phyloP scores from a whole-genome alignment of 176 grass and related monocot species.

The Oryza rufipogon region DNA sequence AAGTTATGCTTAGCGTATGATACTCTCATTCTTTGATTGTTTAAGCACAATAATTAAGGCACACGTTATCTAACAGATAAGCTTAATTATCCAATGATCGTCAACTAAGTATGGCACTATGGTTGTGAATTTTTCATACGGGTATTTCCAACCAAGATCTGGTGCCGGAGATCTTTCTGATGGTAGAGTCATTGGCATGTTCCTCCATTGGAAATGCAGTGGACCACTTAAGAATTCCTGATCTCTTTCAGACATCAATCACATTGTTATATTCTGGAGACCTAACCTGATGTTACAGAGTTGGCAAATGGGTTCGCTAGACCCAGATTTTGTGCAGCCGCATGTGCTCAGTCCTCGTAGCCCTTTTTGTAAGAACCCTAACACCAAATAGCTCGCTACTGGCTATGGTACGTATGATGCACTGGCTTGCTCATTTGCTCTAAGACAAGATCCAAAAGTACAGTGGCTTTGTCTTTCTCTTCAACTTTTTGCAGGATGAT shows the following conservation, averaged over 20 bases:
- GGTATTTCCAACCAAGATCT: slow-evolving; percentile 17
- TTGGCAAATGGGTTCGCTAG: slow-evolving; percentile 1
- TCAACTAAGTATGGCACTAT: neutral
- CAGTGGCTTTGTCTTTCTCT: slow-evolving; percentile 33
- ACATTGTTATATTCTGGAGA: neutral
- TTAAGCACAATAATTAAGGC: slow-evolving; percentile 32
- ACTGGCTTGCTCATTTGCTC: slow-evolving; percentile 16
- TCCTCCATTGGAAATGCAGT: slow-evolving; percentile 26
- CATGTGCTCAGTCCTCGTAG: slow-evolving; percentile 21
- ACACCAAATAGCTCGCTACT: neutral
- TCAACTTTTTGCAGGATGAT: slow-evolving; percentile 30
- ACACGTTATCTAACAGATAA: neutral
- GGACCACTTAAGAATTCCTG: slow-evolving; percentile 19
- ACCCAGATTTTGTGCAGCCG: slow-evolving; percentile 1
- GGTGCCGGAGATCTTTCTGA: slow-evolving; percentile 32
- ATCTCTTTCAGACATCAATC: slow-evolving; percentile 30
- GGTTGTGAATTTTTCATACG: slow-evolving; percentile 13
- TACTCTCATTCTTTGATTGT: neutral
- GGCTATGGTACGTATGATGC: slow-evolving; percentile 32
- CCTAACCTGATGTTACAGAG: slow-evolving; percentile 28
- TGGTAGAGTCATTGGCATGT: slow-evolving; percentile 28
- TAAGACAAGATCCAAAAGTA: slow-evolving; percentile 57
- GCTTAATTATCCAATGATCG: neutral
- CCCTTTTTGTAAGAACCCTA: neutral
- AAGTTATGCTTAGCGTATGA: neutral